Evolutionary conservation across 371 early-diverging fungal genomes (phyloP), one percentile per base, ranked within the genome.

Genomic region (Apophysomyces trapeziformis): DNA sequence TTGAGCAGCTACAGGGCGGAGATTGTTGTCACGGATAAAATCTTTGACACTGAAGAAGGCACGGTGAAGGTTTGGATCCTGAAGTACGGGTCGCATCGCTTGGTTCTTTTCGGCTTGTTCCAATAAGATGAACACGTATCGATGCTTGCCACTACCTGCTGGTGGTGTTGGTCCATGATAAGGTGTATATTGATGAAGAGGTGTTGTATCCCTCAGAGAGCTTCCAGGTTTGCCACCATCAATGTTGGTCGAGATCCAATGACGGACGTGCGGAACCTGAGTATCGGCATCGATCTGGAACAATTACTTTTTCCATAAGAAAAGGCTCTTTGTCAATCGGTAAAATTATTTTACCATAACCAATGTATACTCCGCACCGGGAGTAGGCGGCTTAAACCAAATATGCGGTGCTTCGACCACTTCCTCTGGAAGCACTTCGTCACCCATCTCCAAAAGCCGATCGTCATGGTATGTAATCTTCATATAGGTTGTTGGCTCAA

Each of bases 241-340:
- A 36, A 74, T 66, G 59, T 77, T 77, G 57, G 70, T 63, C 4
- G 63, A 66, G 12, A 75, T 64, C 78, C 78, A 77, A 38, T 74
- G 78, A 57, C 70, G 66, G 26, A 74, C 68, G 21, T 61, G 63
- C 16, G 75, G 71, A 2, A 63, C 73, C 12, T 68, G 36, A 1
- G 75, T 63, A 59, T 77, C 78, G 18, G 72, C 67, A 67, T 77
- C 66, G 14, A 65, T n/a, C 72, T 71, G 56, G 5, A 38, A 21
- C 57, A 7, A 21, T 56, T 6, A 38, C 16, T 26, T 32, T 12
- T 32, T 8, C 14, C 13, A 16, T 7, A 16, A 58, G 9, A 21
- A 37, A 36, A 36, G n/a, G 7, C 5, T 45, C 11, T 11, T 41
- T 41, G 57, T 26, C 32, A 18, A 36, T 12, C 6, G 7, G 44